Evolutionary conservation across 2,329 filamentous ascomycete species (phyloP).

Genomic region (Orbilia quercus): DNA sequence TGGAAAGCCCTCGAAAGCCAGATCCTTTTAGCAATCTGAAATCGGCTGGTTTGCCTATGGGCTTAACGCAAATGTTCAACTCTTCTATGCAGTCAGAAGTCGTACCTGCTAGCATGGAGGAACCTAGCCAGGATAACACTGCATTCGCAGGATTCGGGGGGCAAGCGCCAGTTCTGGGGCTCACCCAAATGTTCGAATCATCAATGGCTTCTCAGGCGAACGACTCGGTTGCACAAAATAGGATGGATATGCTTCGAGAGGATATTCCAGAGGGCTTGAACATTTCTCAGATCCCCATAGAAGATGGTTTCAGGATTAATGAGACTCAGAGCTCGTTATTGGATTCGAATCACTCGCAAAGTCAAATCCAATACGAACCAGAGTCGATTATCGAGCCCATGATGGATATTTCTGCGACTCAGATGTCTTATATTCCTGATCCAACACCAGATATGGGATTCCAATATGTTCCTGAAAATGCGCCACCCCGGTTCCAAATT

Average conservation of each 20-base stretch:
- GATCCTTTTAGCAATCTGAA: slow-evolving; percentile 25
- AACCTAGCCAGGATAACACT: slow-evolving; percentile 8
- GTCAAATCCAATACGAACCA: slow-evolving; percentile 53
- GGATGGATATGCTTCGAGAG: slow-evolving; percentile 48
- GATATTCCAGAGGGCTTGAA: slow-evolving; percentile 45
- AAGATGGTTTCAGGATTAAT: neutral
- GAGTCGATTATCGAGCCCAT: slow-evolving; percentile 33
- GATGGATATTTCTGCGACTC: slow-evolving; percentile 25
- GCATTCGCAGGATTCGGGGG: slow-evolving; percentile 27
- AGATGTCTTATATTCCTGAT: slow-evolving; percentile 52
- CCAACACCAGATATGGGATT: slow-evolving; percentile 56
- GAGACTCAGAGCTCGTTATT: slow-evolving; percentile 40
- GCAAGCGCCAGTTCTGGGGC: slow-evolving; percentile 41
- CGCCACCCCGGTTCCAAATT: slow-evolving; percentile 40
- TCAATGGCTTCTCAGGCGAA: slow-evolving; percentile 40
- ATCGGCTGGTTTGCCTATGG: slow-evolving; percentile 19
- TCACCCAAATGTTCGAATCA: slow-evolving; percentile 57
- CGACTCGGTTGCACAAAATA: slow-evolving; percentile 11
- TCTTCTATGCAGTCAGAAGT: slow-evolving; percentile 60
- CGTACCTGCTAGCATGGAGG: slow-evolving; percentile 21
- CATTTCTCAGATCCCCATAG: slow-evolving; percentile 46
- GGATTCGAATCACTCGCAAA: slow-evolving; percentile 52
- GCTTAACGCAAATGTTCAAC: slow-evolving; percentile 50
- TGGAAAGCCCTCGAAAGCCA: slow-evolving; percentile 33
- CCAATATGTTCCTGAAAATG: slow-evolving; percentile 39